These are phyloP conservation scores for Sclerotinia nivalis DNA, from an alignment of 2,329 filamentous ascomycete genomes.

Conservation along the genomic window DNA sequence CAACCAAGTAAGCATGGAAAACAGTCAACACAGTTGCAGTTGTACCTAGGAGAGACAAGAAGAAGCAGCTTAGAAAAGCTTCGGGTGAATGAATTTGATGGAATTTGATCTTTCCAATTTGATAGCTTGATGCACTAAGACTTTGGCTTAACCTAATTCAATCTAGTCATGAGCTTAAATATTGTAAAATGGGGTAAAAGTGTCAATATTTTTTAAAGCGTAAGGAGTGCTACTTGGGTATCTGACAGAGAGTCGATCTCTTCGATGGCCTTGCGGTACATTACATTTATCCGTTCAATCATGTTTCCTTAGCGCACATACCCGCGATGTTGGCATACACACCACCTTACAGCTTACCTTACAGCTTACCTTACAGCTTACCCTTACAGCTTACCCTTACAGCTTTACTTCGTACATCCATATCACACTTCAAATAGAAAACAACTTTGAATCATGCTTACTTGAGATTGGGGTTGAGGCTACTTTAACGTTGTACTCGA, in stretches of 20 bases:
- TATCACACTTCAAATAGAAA: no score
- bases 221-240: background rate
- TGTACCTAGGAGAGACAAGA: no score
- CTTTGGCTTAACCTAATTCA: accelerated
- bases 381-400: background rate
- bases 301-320: background rate
- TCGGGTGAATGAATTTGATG: no score
- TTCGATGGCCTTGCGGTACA: background rate
- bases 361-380: background rate
- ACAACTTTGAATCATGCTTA: background rate
- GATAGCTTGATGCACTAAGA: background rate
- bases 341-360: background rate
- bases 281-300: background rate
- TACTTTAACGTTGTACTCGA: background rate
- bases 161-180: constrained; percentile 20
- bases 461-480: background rate
- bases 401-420: background rate
- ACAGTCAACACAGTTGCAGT: no score
- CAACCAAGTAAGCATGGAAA: no score
- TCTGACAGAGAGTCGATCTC: background rate
- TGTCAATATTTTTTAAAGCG: background rate
- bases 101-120: no score
- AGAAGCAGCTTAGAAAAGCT: no score
- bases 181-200: background rate
- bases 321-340: background rate